phyloP scores from a whole-genome alignment of 257 asterid species.

The Cruciata laevipes region DNA sequence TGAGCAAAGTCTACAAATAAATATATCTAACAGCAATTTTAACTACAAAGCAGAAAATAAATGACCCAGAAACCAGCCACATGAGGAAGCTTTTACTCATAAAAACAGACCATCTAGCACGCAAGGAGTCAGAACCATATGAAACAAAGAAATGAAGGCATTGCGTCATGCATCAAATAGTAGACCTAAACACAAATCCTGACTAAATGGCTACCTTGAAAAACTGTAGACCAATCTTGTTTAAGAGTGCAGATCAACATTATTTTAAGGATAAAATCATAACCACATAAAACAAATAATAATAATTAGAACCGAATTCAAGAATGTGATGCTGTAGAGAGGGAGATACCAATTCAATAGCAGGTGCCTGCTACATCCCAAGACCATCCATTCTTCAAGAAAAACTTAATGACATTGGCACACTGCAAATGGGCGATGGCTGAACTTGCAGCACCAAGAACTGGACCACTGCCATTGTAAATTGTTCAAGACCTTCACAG shows the following conservation, averaged over 20 bases:
- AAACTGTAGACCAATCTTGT: conserved; percentile 1
- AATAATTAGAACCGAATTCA: neutral
- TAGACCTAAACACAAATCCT: neutral
- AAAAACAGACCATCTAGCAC: neutral
- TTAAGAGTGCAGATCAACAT: neutral
- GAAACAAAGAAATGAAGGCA: neutral
- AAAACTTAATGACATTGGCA: conserved; percentile 64
- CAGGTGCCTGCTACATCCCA: conserved; percentile 75
- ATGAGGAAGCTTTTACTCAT: neutral
- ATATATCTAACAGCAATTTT: neutral
- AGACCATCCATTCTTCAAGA: conserved; percentile 77
- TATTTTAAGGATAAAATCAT: neutral
- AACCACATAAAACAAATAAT: neutral
- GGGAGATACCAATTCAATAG: conserved; percentile 47
- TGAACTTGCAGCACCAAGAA: conserved; percentile 53
- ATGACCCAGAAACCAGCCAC: neutral
- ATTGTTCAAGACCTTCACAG: conserved; percentile 35
- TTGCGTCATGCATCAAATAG: neutral
- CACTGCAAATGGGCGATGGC: conserved; percentile 49
- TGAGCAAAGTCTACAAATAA: neutral
- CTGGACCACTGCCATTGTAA: conserved; percentile 37
- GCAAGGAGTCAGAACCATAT: neutral
- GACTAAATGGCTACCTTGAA: neutral
- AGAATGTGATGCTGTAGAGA: neutral
- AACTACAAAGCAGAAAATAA: neutral